Conservation (phyloP, 371 early-diverging fungal genomes). For the Mucor plumbeus region DNA sequence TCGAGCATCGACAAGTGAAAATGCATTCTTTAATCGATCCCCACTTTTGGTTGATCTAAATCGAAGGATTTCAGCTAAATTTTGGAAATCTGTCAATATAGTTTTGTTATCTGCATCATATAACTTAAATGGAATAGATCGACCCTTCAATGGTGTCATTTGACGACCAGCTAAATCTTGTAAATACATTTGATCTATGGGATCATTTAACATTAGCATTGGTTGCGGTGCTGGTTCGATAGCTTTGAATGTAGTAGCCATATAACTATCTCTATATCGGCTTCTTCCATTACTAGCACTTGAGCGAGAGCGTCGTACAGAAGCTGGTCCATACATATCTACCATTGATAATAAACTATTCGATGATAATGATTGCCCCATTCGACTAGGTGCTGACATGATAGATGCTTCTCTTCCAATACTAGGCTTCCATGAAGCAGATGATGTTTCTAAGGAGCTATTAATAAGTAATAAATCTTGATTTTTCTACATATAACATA, state of each 20-base stretch:
- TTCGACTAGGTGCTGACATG: slow-evolving; percentile 15
- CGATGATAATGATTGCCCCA: slow-evolving; percentile 8
- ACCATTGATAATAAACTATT: background rate
- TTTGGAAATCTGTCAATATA: slow-evolving; percentile 50
- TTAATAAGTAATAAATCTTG: background rate
- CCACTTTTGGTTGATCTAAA: slow-evolving; percentile 59
- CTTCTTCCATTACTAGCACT: slow-evolving; percentile 35
- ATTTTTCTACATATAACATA: background rate
- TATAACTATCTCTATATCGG: slow-evolving; percentile 46
- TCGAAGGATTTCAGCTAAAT: slow-evolving; percentile 63
- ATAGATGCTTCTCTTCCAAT: slow-evolving; percentile 19
- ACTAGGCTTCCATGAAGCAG: slow-evolving; percentile 4
- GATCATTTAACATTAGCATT: slow-evolving; percentile 31
- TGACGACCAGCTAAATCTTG: slow-evolving; percentile 50
- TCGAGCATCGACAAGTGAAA: slow-evolving; percentile 74
- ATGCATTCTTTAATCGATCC: slow-evolving; percentile 55
- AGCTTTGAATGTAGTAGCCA: slow-evolving; percentile 52
- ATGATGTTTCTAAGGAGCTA: background rate
- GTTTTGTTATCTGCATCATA: slow-evolving; percentile 35
- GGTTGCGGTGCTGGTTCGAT: slow-evolving; percentile 52
- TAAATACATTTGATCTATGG: slow-evolving; percentile 34
- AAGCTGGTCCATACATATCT: background rate
- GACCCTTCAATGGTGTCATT: slow-evolving; percentile 34
- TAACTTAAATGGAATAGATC: slow-evolving; percentile 17
- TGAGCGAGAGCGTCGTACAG: slow-evolving; percentile 9